Evolutionary conservation across 2,329 filamentous ascomycete species (phyloP), one percentile per base, ranked within the genome.

Genomic region (Venturia aucupariae): DNA sequence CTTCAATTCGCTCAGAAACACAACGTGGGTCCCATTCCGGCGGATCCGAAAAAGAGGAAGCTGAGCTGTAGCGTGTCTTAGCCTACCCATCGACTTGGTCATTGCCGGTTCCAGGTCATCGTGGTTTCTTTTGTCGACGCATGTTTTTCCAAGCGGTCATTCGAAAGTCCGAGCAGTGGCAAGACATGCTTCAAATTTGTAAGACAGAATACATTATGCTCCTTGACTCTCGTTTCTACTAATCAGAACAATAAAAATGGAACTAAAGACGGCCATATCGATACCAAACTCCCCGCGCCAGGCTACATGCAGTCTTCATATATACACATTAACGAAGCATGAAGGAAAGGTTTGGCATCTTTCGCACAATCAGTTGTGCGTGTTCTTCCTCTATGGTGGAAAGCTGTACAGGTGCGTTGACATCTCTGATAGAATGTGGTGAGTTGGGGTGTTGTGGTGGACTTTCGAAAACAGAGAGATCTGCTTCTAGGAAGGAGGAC

Each of bases 291-390:
- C 27, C 51, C n/a, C 15, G 30, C 27, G 17, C 51, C 51, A n/a
- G 51, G 30, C 15, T 57, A 24, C 30, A 35, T 35, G 51, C 5
- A 5, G 1, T 35, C 27, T 7, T 57, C 51, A 15, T 57, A 42
- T 60, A 59, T 32, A 27, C 27, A 42, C 60, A 32, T 38, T 51
- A 62, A 38, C 41, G 24, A 38, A 64, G 44, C 62, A 64, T 64
- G 41, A 35, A 64, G 24, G 62, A 64, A 17, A 64, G 62, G 39
- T 59, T 24, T 5, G 62, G 48, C 19, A 64, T 27, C 8, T 35
- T 30, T 17, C 62, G 44, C 19, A 64, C n/a, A 38, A 64, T 55
- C 15, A 24, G 10, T 30, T 41, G 44, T 19, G 51, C 62, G 4
- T 15, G n/a, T 46, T 64, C 51, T 38, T 64, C 48, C 27, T 64